Base-by-base conservation (phyloP, 1,284 basidiomycete species). In the Cerrena zonata region DNA sequence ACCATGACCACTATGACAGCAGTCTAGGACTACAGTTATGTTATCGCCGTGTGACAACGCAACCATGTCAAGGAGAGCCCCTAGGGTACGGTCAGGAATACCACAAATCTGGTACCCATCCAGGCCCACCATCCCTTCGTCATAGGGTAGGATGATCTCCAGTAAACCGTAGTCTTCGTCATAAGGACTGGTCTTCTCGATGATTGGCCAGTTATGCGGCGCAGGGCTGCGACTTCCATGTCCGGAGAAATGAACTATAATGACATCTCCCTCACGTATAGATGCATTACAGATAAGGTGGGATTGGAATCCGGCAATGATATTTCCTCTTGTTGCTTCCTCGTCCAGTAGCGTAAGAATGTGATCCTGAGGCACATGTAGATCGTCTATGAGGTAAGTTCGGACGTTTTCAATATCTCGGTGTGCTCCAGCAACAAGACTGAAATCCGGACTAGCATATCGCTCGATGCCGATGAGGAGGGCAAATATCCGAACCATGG, bases 161-260 rank as follows among this genome's bases (percentile, higher is more conserved):
- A 54, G 13, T 36, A 36, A 24, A 12, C 24, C 18, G 10, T 18
- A 15, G 4, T 34, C 18, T 18, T 36, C 19, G 21, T 51, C 53
- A 11, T 45, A 23, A 3, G 47, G 46, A 19, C 40, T 24, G 11
- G 48, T 42, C 18, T 19, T 27, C 40, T 52, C 53, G n/a, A 47
- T 30, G 15, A 39, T 24, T 5, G 43, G 18, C 54, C 51, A 53
- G 18, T 44, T 37, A 3, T 27, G 3, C 10, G 56, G 50, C 7
- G 53, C 54, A 18, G 19, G 22, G 10, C 18, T 18, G 21, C 47
- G 53, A 26, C 46, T 51, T 1, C 57, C 57, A 38, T 56, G 57
- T 4, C 57, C 57, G 11, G 57, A 54, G 49, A 49, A 58, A 47
- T 51, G 43, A 26, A 58, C 51, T 7, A 58, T 11, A 39, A 58